These are phyloP conservation scores for Dimargaris xerosporica DNA, from an alignment of 192 early-diverging fungal species.

Conservation along the genomic window DNA sequence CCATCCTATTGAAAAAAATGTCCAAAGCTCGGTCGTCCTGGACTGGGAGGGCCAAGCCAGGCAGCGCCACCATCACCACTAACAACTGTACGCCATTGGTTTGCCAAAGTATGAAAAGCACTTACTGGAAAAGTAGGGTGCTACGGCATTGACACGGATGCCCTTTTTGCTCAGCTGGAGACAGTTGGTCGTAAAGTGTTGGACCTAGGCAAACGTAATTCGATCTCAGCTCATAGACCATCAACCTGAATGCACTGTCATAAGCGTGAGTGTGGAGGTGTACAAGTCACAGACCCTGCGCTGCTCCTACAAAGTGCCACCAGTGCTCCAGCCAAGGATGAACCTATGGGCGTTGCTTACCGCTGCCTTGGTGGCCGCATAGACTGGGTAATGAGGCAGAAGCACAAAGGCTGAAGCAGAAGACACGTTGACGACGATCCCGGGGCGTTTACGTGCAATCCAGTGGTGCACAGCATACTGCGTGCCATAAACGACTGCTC, in stretches of 20 bases:
- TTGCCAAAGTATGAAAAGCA: no score
- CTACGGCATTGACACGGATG: conserved; percentile 47
- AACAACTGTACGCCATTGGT: no score
- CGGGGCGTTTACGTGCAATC: conserved; percentile 22
- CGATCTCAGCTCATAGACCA: no score
- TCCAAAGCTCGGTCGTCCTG: no score
- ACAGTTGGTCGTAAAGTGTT: conserved; percentile 38
- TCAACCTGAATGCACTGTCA: no score
- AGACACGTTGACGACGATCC: conserved; percentile 61
- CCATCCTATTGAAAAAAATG: no score
- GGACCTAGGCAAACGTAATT: not conserved
- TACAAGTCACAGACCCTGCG: no score
- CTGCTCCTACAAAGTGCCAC: no score
- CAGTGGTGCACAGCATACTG: conserved; percentile 49
- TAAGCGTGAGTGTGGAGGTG: no score
- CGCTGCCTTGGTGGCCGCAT: conserved; percentile 61
- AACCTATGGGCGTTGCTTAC: conserved; percentile 13
- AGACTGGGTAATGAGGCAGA: conserved; percentile 41
- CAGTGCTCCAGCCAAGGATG: no score
- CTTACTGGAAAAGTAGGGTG: conserved; percentile 31
- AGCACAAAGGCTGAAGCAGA: conserved; percentile 53
- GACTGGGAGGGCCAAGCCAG: no score
- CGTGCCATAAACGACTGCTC: conserved; percentile 59
- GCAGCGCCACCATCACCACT: no score
- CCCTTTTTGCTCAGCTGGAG: conserved; percentile 25